Base-by-base conservation (phyloP, 164 flowering plant genomes). In the Vitis riparia region DNA sequence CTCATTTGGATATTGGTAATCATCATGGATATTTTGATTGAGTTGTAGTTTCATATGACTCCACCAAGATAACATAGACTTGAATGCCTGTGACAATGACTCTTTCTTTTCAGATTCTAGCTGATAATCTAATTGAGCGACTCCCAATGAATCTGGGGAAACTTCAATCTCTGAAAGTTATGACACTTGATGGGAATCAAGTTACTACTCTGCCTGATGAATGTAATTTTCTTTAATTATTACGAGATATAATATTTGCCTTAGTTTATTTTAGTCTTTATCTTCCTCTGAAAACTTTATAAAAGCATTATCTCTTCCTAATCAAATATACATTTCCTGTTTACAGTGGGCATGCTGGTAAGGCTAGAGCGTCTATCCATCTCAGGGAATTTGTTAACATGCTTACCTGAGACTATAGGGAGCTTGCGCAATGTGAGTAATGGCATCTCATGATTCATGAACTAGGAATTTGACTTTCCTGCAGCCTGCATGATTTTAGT, bases 351-450 rank as follows among this genome's bases (percentile, higher is more conserved):
- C 51, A 88, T 89, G 82, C 84, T 95, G 73, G 90, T 92, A 68
- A 84, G 88, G 84, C 92, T 95, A 79, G 98, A 92, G 77, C 85
- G 74, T 63, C 79, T 94, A 72, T 92, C 97, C 15, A 78, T 92
- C 62, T 82, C 93, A 17, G 81, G 89, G 57, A 94, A 92, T 72
- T 59, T 83, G 74, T 75, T 94, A 66, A 75, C 78, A 9, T 68
- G 73, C 81, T 84, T 95, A 87, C 99, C 99, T 63, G 96, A 90
- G 69, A 95, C 99, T 9, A 82, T 92, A 62, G 99, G 99, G 70
- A 92, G 98, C 83, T 83, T 95, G 87, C 97, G 97, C 68, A 90
- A 89, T 88, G 99, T 92, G 80, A 90, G 95, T 84, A 57, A 55
- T 49, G 68, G 2, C 30, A 57, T 71, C 15, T 47, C 11, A 11